Base-by-base conservation (phyloP, 305 asterid genomes). In the Rubia peregrina region DNA sequence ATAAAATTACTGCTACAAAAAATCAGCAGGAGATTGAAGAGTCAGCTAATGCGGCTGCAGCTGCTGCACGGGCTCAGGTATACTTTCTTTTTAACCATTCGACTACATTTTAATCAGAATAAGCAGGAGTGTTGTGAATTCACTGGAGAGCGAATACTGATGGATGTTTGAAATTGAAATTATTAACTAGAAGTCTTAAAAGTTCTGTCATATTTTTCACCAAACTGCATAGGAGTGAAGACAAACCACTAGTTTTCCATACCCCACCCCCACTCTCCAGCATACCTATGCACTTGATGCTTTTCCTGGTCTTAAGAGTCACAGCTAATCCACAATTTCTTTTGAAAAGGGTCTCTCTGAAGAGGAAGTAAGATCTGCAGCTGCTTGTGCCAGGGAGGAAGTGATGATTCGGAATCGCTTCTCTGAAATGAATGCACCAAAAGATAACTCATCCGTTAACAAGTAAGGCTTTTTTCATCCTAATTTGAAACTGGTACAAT, bases 381-480 rank as follows among this genome's bases (percentile, higher is more conserved):
- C 97, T 72, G 88, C 96, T 72, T 95, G 98, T 84, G 99, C 99
- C 67, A 87, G 97, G 83, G 98, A 95, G 76, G 99, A 95, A 85
- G 98, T 95, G 75, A 76, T 81, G 96, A 92, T 95, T 78, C 87
- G 99, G 86, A 95, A 92, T 81, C 91, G 96, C 66, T 95, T 95
- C 79, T 89, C 95, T 73, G 99, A 95, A 87, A 90, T 95, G 99
- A 95, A 95, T 84, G 97, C 98, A 69, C 99, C 98, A 24, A 85
- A 77, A 77, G 96, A 90, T 65, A 83, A 88, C 81, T 83, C 97
- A 72, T 90, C 97, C 9, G 96, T 86, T 66, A 95, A 92, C 86
- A 95, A 92, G 99, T 95, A 81, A 72, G 90, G 69, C 59, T 13
- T 5, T 42, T 71, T 30, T 12, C 21, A 3, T 21, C 33, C 33